Conservation (phyloP, 2,329 filamentous ascomycete genomes). For the Niveomyces coronatus region DNA sequence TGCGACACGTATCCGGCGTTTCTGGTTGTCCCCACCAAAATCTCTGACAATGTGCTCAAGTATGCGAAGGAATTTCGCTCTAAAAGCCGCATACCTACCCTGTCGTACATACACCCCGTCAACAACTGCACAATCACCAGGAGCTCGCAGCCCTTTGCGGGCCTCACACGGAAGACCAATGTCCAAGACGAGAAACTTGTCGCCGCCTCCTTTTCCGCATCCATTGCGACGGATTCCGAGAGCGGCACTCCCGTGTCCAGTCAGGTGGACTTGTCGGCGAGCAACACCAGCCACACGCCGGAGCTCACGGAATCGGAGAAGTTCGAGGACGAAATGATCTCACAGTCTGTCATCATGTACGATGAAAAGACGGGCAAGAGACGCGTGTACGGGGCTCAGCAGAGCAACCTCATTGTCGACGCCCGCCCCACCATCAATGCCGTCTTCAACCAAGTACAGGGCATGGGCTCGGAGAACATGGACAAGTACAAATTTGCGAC, state of each 20-base stretch:
- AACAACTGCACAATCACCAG: conserved; percentile 96
- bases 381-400: conserved; percentile 79
- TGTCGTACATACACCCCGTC: conserved; percentile 91
- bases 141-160: conserved; percentile 84
- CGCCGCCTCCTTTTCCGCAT: conserved; percentile 68
- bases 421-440: conserved; percentile 91
- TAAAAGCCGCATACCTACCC: conserved; percentile 72
- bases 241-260: conserved; percentile 30
- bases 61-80: conserved; percentile 88
- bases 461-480: conserved; percentile 94
- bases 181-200: conserved; percentile 94
- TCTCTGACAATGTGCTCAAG: conserved; percentile 95
- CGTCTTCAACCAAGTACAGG: conserved; percentile 85
- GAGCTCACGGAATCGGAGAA: conserved; percentile 54
- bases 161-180: conserved; percentile 77
- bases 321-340: conserved; percentile 58
- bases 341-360: conserved; percentile 27
- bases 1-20: conserved; percentile 86
- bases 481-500: conserved; percentile 88
- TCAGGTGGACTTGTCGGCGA: conserved; percentile 37
- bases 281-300: conserved; percentile 26
- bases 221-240: conserved; percentile 23
- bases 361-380: conserved; percentile 52
- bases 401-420: conserved; percentile 91
- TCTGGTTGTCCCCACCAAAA: conserved; percentile 73